A percentile compares a stretch with the other conserved stretches of the same genome.
Evolutionary conservation across 2,329 filamentous ascomycete genomes (phyloP).

Genomic region (Fusarium nisikadoi): DNA sequence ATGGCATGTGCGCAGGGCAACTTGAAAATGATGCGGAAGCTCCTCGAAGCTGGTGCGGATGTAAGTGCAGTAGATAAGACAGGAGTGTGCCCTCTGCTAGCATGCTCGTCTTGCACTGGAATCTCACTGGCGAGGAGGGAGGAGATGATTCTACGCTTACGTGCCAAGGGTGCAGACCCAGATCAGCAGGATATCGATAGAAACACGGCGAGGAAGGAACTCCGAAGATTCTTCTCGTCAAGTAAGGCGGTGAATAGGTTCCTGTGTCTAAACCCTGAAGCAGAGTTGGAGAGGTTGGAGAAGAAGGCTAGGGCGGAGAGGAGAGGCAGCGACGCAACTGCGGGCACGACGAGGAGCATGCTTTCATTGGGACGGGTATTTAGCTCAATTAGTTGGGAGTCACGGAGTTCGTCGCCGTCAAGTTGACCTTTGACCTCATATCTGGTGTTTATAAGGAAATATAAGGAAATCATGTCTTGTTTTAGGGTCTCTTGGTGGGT

Average conservation of each 20-base stretch:
- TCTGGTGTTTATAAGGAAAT: no score
- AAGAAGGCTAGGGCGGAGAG: neutral
- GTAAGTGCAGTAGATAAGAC: rapidly evolving
- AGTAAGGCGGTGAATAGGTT: neutral
- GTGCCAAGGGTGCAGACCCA: neutral
- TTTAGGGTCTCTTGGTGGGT: no score
- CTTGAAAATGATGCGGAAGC: no score
- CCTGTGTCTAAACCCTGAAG: neutral
- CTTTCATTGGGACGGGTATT: neutral
- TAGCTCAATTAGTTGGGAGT: neutral
- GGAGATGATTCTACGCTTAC: neutral
- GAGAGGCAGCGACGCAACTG: neutral
- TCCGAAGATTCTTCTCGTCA: neutral
- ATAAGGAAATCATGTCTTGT: no score
- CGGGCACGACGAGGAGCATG: neutral
- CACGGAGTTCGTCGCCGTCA: neutral
- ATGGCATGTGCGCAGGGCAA: neutral
- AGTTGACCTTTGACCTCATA: neutral
- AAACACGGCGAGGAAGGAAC: neutral
- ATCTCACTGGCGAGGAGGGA: neutral
- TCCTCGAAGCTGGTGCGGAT: neutral
- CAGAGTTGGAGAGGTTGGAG: neutral
- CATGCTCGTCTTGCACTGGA: neutral
- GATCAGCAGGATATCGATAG: neutral
- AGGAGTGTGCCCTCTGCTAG: neutral